Percentiles rank a stretch among this genome's conserved stretches.
Conservation (phyloP, 148 eudicot species). For the Silene latifolia region DNA sequence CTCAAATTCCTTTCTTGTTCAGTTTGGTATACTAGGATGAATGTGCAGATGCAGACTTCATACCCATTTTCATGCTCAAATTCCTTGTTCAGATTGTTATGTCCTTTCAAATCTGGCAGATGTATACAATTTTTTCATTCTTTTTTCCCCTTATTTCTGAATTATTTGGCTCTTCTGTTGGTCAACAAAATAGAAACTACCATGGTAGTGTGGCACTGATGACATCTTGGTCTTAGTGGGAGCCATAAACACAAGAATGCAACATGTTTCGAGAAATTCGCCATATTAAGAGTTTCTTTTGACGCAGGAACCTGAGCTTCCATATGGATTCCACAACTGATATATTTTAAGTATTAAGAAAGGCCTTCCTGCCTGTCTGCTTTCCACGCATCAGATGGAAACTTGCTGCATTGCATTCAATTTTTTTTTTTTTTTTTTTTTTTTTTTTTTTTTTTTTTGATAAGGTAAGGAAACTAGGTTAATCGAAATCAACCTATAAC, state of each 20-base stretch:
- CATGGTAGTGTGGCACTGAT: constrained; percentile 4
- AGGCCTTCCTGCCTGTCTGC: constrained; percentile 52
- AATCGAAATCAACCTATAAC: too few relatives aligned
- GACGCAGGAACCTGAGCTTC: constrained; percentile 94
- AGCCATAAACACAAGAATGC: constrained; percentile 9
- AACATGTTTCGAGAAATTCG: constrained; percentile 42
- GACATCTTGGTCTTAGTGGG: constrained; percentile 21
- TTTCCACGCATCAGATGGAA: constrained; percentile 55
- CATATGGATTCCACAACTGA: constrained; percentile 64
- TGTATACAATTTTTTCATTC: not conserved
- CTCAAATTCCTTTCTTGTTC: not conserved
- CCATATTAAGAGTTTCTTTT: constrained; percentile 80
- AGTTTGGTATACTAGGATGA: not conserved
- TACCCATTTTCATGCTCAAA: not conserved
- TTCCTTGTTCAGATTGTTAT: not conserved
- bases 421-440: too few relatives aligned
- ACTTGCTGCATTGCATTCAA: too few relatives aligned
- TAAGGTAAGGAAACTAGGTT: too few relatives aligned
- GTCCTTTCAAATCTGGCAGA: not conserved
- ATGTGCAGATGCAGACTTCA: constrained; percentile 2
- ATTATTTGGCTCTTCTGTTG: not conserved
- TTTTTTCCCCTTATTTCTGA: not conserved
- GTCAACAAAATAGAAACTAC: not conserved
- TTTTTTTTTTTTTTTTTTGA: too few relatives aligned
- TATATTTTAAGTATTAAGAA: constrained; percentile 55